These are phyloP conservation scores for Phytophthora sansomeana DNA, from an alignment of 352 stramenopile genomes.

Conservation along the genomic window DNA sequence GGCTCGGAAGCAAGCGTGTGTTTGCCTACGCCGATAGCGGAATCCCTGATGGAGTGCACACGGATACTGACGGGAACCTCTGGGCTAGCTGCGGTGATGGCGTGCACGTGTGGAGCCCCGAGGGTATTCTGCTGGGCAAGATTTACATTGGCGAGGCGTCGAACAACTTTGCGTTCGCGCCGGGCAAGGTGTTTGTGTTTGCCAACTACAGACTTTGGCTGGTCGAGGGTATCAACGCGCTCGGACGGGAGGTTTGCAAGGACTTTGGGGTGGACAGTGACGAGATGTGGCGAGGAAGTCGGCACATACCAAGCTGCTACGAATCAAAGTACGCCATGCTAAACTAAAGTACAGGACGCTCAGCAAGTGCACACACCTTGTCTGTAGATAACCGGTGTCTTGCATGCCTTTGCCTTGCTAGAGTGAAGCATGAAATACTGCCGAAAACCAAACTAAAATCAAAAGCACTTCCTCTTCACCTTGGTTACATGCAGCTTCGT, in stretches of 20 bases:
- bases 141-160: conserved; percentile 22
- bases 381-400: too few relatives aligned
- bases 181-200: conserved; percentile 22
- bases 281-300: background rate
- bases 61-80: conserved; percentile 18
- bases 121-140: conserved; percentile 17
- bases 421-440: too few relatives aligned
- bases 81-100: conserved; percentile 18
- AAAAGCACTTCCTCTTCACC: too few relatives aligned
- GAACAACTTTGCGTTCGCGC: conserved; percentile 19
- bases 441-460: too few relatives aligned
- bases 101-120: conserved; percentile 15
- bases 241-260: conserved; percentile 20
- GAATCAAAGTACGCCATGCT: too few relatives aligned
- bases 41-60: conserved; percentile 16
- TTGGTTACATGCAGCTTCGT: too few relatives aligned
- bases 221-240: conserved; percentile 17
- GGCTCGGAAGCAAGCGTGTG: conserved; percentile 11
- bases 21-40: conserved; percentile 17
- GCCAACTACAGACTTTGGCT: conserved; percentile 19
- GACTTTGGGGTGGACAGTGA: conserved; percentile 19
- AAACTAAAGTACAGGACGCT: too few relatives aligned
- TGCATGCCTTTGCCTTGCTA: too few relatives aligned
- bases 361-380: too few relatives aligned
- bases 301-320: background rate